Percentiles rank a stretch among this genome's conserved stretches.
These are phyloP conservation scores for Calophaca sinica DNA, from an alignment of 306 rosid genomes.

Conservation along the genomic window DNA sequence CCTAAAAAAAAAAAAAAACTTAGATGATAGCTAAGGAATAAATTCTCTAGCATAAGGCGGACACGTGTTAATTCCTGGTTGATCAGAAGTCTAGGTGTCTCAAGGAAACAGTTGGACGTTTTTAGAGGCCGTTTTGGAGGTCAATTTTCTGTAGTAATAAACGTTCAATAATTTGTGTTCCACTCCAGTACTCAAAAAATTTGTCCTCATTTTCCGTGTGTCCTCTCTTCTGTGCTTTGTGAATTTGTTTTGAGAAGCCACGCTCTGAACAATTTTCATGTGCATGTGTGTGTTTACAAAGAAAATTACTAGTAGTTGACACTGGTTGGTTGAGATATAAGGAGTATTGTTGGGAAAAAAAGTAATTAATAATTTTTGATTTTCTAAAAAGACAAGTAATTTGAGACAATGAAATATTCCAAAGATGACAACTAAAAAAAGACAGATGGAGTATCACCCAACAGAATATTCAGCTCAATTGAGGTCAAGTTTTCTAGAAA, in stretches of 20 bases:
- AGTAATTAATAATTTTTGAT: too few relatives aligned
- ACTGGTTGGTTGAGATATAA: too few relatives aligned
- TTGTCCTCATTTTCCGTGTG: neutral
- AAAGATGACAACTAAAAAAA: too few relatives aligned
- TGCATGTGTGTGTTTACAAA: too few relatives aligned
- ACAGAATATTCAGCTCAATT: too few relatives aligned
- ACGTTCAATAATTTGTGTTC: neutral
- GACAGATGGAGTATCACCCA: too few relatives aligned
- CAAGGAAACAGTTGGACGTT: constrained; percentile 42
- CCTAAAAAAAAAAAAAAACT: constrained; percentile 37
- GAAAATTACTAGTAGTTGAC: too few relatives aligned
- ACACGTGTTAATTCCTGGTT: constrained; percentile 59
- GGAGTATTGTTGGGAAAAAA: too few relatives aligned
- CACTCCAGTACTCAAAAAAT: neutral
- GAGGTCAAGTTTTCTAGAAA: too few relatives aligned
- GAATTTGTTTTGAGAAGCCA: constrained; percentile 20
- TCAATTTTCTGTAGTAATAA: constrained; percentile 38
- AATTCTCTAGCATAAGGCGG: constrained; percentile 38
- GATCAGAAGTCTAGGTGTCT: constrained; percentile 35
- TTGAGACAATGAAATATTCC: too few relatives aligned
- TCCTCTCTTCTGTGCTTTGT: constrained; percentile 10
- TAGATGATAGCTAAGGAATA: constrained; percentile 23
- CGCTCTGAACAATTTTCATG: constrained; percentile 13
- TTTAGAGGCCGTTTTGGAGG: constrained; percentile 42
- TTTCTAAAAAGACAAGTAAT: too few relatives aligned